Conservation (phyloP, 2,329 filamentous ascomycete species). For the Colletotrichum viniferum region DNA sequence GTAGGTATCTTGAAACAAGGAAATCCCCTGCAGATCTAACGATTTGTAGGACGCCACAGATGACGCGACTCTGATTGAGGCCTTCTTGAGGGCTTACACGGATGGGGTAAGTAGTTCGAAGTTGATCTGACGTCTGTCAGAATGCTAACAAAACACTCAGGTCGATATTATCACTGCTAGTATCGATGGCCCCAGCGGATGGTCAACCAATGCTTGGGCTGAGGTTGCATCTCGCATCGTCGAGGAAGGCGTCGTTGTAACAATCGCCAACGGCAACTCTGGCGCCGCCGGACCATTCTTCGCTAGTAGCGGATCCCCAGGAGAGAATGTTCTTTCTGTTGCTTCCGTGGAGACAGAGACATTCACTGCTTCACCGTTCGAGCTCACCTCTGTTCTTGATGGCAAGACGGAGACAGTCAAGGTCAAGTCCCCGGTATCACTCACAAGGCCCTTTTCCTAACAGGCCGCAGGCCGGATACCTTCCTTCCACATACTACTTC, state of each 20-base stretch:
- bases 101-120: constrained; percentile 26
- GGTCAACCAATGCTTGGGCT: constrained; percentile 38
- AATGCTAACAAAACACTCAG: background rate
- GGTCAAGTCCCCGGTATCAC: background rate
- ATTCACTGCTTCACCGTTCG: constrained; percentile 29
- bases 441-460: background rate
- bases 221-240: constrained; percentile 43
- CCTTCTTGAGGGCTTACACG: constrained; percentile 37
- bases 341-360: constrained; percentile 42
- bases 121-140: accelerated
- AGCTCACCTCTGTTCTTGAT: constrained; percentile 33
- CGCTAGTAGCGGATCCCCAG: constrained; percentile 42
- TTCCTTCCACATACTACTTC: constrained; percentile 37
- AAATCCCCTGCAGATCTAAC: background rate
- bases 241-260: constrained; percentile 51
- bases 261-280: constrained; percentile 56
- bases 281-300: constrained; percentile 54
- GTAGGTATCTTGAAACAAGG: constrained; percentile 10
- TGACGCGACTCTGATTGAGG: constrained; percentile 43
- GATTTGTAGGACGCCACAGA: constrained; percentile 23
- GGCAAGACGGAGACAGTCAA: constrained; percentile 17
- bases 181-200: constrained; percentile 42
- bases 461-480: constrained; percentile 30
- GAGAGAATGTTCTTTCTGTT: constrained; percentile 45
- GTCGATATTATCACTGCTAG: constrained; percentile 47